phyloP scores from a whole-genome alignment of 2,329 filamentous ascomycete genomes.

The Aspergillus aculeatus region DNA sequence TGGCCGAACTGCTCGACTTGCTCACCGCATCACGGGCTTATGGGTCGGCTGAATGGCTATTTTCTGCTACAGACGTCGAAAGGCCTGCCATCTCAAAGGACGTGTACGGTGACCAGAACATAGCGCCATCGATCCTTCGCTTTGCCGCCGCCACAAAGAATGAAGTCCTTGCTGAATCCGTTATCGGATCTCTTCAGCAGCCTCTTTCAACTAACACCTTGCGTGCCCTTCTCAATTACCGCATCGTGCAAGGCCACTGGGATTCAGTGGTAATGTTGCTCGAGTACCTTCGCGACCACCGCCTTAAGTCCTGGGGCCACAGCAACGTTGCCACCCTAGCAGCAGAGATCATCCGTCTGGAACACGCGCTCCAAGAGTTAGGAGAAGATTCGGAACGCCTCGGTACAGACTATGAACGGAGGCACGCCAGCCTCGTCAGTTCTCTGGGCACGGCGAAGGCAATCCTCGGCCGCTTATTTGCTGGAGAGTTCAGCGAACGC shows the following conservation, averaged over 20 bases:
- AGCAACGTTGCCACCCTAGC: constrained; percentile 37
- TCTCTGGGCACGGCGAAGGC: constrained; percentile 27
- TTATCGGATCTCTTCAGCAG: constrained; percentile 30
- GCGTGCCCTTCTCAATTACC: constrained; percentile 36
- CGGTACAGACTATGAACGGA: no score
- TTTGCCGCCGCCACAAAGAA: constrained; percentile 55
- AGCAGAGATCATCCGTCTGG: constrained; percentile 42
- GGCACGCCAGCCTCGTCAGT: neutral
- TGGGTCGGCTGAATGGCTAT: constrained; percentile 54
- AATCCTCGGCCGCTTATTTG: constrained; percentile 35
- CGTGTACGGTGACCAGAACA: constrained; percentile 47
- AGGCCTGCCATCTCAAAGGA: constrained; percentile 51
- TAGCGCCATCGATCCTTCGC: constrained; percentile 55
- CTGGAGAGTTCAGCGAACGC: constrained; percentile 34
- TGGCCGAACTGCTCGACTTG: constrained; percentile 54
- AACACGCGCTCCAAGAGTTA: constrained; percentile 21
- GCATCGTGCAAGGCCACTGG: constrained; percentile 36
- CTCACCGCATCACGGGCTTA: constrained; percentile 47
- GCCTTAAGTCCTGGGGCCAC: constrained; percentile 38
- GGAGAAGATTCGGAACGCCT: neutral
- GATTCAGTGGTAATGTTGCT: constrained; percentile 32
- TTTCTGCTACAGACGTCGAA: constrained; percentile 54
- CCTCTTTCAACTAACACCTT: constrained; percentile 37
- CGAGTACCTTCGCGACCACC: constrained; percentile 33
- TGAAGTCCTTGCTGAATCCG: constrained; percentile 27